Evolutionary conservation across 2,329 filamentous ascomycete genomes (phyloP).

Genomic region (Septoria petroselini): DNA sequence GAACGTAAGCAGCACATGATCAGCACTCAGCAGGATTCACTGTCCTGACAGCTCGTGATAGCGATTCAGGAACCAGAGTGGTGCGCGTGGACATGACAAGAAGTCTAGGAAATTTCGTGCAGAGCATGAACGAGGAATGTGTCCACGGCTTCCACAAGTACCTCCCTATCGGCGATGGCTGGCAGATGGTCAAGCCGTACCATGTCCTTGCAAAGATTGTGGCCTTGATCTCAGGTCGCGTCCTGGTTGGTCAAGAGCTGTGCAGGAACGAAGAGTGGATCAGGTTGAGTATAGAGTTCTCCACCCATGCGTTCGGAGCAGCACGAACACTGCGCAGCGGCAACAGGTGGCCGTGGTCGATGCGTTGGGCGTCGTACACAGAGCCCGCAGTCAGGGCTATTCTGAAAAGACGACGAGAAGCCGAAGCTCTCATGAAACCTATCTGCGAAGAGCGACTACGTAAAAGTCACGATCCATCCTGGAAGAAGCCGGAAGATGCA

Average conservation of each 20-base stretch:
- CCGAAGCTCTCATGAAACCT: slow-evolving; percentile 13
- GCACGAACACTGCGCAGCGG: slow-evolving; percentile 13
- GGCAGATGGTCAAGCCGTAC: slow-evolving; percentile 16
- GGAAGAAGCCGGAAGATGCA: slow-evolving; percentile 16
- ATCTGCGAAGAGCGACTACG: slow-evolving; percentile 15
- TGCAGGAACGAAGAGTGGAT: slow-evolving; percentile 20
- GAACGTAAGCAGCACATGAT: slow-evolving; percentile 5
- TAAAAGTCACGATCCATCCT: neutral
- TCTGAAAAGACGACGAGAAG: slow-evolving; percentile 10
- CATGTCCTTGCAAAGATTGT: slow-evolving; percentile 15
- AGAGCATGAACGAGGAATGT: slow-evolving; percentile 18
- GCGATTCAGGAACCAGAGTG: slow-evolving; percentile 19
- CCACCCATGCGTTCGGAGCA: slow-evolving; percentile 17
- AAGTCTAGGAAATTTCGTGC: slow-evolving; percentile 18
- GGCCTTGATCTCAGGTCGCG: slow-evolving; percentile 19
- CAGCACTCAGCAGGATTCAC: neutral
- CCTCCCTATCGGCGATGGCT: slow-evolving; percentile 8
- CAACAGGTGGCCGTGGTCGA: slow-evolving; percentile 19
- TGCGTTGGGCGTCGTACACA: slow-evolving; percentile 14
- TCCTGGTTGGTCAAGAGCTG: slow-evolving; percentile 14
- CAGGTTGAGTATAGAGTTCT: slow-evolving; percentile 16
- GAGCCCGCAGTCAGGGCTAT: slow-evolving; percentile 16
- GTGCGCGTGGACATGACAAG: slow-evolving; percentile 18
- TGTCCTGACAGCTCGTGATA: neutral
- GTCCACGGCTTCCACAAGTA: slow-evolving; percentile 15